Base-by-base conservation (phyloP, 2,329 filamentous ascomycete species). In the Arthroderma sp. region DNA sequence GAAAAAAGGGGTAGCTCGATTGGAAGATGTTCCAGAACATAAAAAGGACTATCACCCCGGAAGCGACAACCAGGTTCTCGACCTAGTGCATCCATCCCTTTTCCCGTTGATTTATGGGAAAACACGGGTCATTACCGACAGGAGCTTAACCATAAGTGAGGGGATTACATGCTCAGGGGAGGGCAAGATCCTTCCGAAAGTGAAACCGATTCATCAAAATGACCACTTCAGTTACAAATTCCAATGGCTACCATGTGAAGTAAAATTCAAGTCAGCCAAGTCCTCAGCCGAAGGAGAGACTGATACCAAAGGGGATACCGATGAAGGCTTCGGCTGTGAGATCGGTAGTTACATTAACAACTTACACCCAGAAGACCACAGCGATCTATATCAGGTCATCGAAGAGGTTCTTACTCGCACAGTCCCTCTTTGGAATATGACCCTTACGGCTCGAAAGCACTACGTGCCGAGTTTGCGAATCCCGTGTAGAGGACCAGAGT, bases 41-140 rank as follows among this genome's bases (percentile, higher is more conserved):
- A 41, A 64, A 31, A 75, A 75, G 52, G 79, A 83, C 56, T 84
- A 77, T 69, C 78, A 82, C 57, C 79, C 78, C 0, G 64, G 70
- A 2, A 77, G 73, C 0, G 62, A 76, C 30, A 58, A 63, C 0
- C 72, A 72, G 47, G 78, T 84, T 0, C 68, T 81, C 1, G 72
- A 84, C 54, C 61, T 84, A 0, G 72, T 84, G 1, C 74, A 84
- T 49, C 80, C 80, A 0, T 83, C 79, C 0, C 50, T 63, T 4
- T 65, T 58, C 42, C 60, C 62, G 0, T 43, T 65, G 2, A 45
- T 64, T 5, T 64, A 60, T 45, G 58, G 59, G 3, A 46, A 44
- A 4, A 58, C 50, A 9, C 50, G 49, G 1, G 49, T 60, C 8
- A 47, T 64, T 1, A 47, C 41, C 3, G 50, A 56, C 6, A 33